Evolutionary conservation across 257 asterid genomes (phyloP), one percentile per base, ranked within the genome.

Genomic region (Echium plantagineum): DNA sequence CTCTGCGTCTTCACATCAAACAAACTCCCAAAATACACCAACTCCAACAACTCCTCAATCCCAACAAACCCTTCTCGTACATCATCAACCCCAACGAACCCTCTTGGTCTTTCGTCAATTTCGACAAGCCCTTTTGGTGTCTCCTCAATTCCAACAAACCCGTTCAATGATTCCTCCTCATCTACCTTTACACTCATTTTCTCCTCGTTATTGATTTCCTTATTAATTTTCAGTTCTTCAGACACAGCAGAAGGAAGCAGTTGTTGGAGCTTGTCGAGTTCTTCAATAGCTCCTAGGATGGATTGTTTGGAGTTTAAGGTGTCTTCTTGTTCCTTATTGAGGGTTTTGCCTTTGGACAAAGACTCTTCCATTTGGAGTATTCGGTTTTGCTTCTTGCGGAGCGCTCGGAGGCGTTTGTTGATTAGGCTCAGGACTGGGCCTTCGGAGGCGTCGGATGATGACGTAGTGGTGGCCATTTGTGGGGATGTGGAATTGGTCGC

Each of bases 281-380:
- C 98, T n/a, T 85, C 91, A 22, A 87, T 81, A 30, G 76, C 80
- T 60, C 91, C 81, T 21, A 80, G 46, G 15, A 85, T 72, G 30
- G 67, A 60, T 28, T 91, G n/a, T 69, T 90, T 90, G 22, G 96
- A 78, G 10, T 83, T 79, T n/a, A 90, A 74, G 52, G 90, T 74
- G 69, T 90, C 90, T 62, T 80, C 80, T 69, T 90, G 98, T 72
- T 90, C 96, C 30, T 80, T 87, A 75, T 90, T 83, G 21, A 87
- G 81, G 66, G 64, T 5, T 72, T 83, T 90, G 0, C 98, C 95
- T 21, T 75, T 81, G 58, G 85, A 54, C 20, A 77, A 17, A 21
- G 88, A 75, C 19, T 81, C 91, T 57, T 90, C 95, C 96, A 90
- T 90, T 52, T 80, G 95, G 9, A 70, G 12, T 10, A 90, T 87